Conservation (phyloP, 139 green algal genomes). For the Micractinium sp. region DNA sequence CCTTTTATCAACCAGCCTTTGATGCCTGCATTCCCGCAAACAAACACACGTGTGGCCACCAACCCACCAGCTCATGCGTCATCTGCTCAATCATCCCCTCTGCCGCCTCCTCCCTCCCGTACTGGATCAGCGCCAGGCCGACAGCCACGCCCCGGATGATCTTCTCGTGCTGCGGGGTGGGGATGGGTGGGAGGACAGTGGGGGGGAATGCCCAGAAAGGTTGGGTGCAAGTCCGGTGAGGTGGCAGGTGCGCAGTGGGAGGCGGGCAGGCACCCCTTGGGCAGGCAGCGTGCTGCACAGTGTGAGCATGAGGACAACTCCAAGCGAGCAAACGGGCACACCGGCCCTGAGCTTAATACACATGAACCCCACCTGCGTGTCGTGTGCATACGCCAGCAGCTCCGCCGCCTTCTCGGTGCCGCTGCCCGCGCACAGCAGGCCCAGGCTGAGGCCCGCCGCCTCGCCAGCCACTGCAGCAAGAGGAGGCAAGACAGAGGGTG, state of each 20-base stretch:
- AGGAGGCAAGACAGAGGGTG: neutral
- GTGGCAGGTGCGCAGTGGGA: neutral
- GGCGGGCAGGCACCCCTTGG: neutral
- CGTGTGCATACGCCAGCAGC: conserved; percentile 96
- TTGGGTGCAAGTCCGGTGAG: too few relatives aligned
- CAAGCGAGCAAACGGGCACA: too few relatives aligned
- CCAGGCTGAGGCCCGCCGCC: conserved; percentile 91
- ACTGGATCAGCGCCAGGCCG: conserved; percentile 91
- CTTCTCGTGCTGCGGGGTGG: conserved; percentile 62
- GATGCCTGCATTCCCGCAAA: too few relatives aligned
- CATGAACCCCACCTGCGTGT: conserved; percentile 76
- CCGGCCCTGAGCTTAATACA: too few relatives aligned
- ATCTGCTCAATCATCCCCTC: conserved; percentile 93
- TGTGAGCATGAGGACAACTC: too few relatives aligned
- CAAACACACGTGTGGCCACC: neutral
- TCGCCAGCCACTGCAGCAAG: conserved; percentile 65
- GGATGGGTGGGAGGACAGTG: neutral
- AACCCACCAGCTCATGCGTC: conserved; percentile 52
- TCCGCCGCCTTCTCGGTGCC: conserved; percentile 79
- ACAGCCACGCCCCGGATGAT: conserved; percentile 81
- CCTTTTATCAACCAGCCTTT: too few relatives aligned
- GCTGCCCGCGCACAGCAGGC: conserved; percentile 88
- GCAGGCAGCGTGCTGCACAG: neutral
- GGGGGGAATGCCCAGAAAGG: neutral
- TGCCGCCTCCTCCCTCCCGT: conserved; percentile 93